Base-by-base conservation (phyloP, 768 basidiomycete genomes). In the Suillus tomentosus region DNA sequence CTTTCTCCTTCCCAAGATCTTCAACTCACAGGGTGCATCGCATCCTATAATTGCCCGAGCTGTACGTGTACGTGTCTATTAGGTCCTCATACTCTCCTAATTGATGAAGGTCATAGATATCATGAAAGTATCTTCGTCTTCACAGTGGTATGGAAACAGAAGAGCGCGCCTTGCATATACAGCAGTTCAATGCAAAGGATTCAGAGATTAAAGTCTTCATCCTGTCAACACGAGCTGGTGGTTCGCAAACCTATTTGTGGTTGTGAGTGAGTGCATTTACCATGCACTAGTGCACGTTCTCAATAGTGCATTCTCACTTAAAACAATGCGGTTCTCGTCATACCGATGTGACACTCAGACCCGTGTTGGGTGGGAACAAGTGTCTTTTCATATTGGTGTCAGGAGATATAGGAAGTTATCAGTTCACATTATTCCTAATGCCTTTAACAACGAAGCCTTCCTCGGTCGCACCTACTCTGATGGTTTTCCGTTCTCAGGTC, bases 81-180 rank as follows among this genome's bases (percentile, higher is more conserved):
- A 95, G 92, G 94, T 96, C 55, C 87, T 99, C 62, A 98, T 99
- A 70, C 99, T 99, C 87, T 99, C 99, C 89, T 97, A 99, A 78
- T 98, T 99, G 97, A 98, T 95, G 19, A 93, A 95, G 72, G 94
- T 98, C 70, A 97, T 98, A 95, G 94, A 96, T 67, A 95, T 97
- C 74, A 94, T 96, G 87, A 85, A 90, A 92, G 69, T 90, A 92
- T 75, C 87, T 96, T 60, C 92, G 95, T 69, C 82, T 98, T 22
- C 95, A 98, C 76, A 95, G 95, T 82, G 90, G 92, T 15, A 98
- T 95, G 24, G 96, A 96, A 79, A 95, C 95, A 5, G 95, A 98
- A 61, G 95, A 96, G 70, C 93, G 95, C 73, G 94, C 94, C 6
- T 84, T 85, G 3, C 89, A 94, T 71, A 90, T 97, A 64, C 86